phyloP scores from a whole-genome alignment of 345 rosid genomes.

The Corchorus olitorius region DNA sequence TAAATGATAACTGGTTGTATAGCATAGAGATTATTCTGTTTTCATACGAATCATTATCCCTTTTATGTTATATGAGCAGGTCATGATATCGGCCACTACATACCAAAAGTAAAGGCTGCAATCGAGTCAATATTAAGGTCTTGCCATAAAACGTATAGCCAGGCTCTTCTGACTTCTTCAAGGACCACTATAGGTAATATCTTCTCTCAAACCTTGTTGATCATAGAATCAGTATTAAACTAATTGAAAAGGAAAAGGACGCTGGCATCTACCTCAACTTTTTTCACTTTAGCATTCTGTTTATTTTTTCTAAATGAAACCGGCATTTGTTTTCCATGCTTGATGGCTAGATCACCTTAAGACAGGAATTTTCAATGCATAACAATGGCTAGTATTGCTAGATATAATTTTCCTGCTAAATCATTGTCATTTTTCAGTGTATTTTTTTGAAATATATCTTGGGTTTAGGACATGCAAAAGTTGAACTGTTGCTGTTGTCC shows the following conservation, averaged over 20 bases:
- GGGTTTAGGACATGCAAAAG: slow-evolving; percentile 1
- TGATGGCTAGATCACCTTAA: not conserved
- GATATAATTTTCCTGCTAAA: not conserved
- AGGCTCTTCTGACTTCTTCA: slow-evolving; percentile 92
- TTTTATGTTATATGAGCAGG: slow-evolving; percentile 50
- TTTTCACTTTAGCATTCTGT: not conserved
- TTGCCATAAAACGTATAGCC: slow-evolving; percentile 82
- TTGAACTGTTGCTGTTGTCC: not conserved
- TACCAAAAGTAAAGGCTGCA: slow-evolving; percentile 97
- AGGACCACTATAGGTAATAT: slow-evolving; percentile 78
- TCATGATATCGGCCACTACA: slow-evolving; percentile 85
- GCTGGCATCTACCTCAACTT: not conserved
- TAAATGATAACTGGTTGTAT: slow-evolving; percentile 29
- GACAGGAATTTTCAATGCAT: not conserved
- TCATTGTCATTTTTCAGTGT: not conserved
- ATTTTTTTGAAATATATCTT: not conserved
- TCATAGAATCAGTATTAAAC: slow-evolving; percentile 11
- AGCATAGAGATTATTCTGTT: slow-evolving; percentile 14
- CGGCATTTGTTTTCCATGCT: not conserved
- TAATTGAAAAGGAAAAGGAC: not conserved
- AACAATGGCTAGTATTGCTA: not conserved
- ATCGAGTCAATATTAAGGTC: slow-evolving; percentile 91
- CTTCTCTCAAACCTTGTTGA: slow-evolving; percentile 4
- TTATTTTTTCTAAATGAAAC: not conserved
- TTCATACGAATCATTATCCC: slow-evolving; percentile 17